Conservation (phyloP, 139 green algal genomes). For the Haematococcus lacustris region DNA sequence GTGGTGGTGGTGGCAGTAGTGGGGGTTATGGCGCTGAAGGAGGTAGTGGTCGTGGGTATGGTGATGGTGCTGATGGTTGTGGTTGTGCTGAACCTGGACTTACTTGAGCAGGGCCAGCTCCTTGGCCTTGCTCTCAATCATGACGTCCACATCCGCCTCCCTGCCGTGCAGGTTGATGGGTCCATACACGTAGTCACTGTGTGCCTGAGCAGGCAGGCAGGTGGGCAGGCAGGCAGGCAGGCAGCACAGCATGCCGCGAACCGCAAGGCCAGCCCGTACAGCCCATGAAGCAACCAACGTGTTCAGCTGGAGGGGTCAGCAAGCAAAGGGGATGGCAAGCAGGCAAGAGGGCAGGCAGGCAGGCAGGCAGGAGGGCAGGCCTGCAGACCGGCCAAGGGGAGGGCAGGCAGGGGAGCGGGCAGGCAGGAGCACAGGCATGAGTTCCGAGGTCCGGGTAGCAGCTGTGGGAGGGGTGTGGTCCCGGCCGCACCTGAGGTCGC, state of each 20-base stretch:
- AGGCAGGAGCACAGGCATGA: not conserved
- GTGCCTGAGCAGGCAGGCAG: constrained; percentile 14
- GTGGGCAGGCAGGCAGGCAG: not conserved
- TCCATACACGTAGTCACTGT: constrained; percentile 55
- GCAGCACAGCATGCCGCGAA: not conserved
- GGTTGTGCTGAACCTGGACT: no score
- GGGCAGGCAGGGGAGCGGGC: not conserved
- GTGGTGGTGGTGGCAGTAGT: no score
- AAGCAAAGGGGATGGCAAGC: not conserved
- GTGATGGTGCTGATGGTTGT: no score
- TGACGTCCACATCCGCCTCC: no score
- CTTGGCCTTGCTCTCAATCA: no score
- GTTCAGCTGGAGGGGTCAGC: not conserved
- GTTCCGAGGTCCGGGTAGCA: not conserved
- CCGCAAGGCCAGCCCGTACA: not conserved
- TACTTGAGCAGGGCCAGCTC: no score
- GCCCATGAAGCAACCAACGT: not conserved
- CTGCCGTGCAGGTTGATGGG: constrained; percentile 51
- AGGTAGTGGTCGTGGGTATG: no score
- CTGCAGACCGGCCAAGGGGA: not conserved
- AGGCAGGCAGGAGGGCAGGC: not conserved
- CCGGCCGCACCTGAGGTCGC: constrained; percentile 4
- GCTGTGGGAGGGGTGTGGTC: not conserved
- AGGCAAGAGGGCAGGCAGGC: not conserved
- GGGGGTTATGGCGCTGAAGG: no score